Conservation (phyloP, 2,329 filamentous ascomycete genomes). For the Penicillium concentricum region DNA sequence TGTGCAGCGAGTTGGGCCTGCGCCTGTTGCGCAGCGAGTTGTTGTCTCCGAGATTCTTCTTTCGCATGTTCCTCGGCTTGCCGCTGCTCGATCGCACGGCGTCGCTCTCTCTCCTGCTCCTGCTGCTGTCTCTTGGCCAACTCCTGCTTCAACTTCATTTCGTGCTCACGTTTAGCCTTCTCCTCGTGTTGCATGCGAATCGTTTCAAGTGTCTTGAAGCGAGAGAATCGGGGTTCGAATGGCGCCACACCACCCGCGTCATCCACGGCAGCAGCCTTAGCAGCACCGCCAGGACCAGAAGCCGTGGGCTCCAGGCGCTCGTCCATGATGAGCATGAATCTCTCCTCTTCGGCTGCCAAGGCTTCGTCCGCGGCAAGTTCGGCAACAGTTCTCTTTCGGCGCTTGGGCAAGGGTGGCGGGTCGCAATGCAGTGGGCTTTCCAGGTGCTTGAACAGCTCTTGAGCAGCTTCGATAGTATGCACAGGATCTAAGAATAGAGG, state of each 20-base stretch:
- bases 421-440: slow-evolving; percentile 75
- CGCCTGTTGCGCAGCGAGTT: slow-evolving; percentile 48
- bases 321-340: slow-evolving; percentile 90
- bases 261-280: slow-evolving; percentile 67
- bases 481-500: slow-evolving; percentile 77
- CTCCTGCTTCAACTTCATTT: slow-evolving; percentile 51
- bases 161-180: slow-evolving; percentile 54
- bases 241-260: slow-evolving; percentile 68
- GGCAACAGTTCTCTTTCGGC: slow-evolving; percentile 86
- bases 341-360: slow-evolving; percentile 80
- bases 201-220: slow-evolving; percentile 86
- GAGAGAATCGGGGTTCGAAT: slow-evolving; percentile 83
- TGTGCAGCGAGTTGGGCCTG: slow-evolving; percentile 42
- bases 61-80: slow-evolving; percentile 46
- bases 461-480: slow-evolving; percentile 65
- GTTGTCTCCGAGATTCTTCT: slow-evolving; percentile 41
- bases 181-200: slow-evolving; percentile 78
- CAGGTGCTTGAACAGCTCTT: slow-evolving; percentile 68
- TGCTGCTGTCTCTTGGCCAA: slow-evolving; percentile 48
- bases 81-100: slow-evolving; percentile 44
- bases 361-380: slow-evolving; percentile 96
- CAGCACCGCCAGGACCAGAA: slow-evolving; percentile 57
- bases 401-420: slow-evolving; percentile 78
- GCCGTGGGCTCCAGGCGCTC: slow-evolving; percentile 69
- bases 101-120: slow-evolving; percentile 50